These are phyloP conservation scores for Lathyrus aphaca DNA, from an alignment of 306 rosid genomes.

Conservation along the genomic window DNA sequence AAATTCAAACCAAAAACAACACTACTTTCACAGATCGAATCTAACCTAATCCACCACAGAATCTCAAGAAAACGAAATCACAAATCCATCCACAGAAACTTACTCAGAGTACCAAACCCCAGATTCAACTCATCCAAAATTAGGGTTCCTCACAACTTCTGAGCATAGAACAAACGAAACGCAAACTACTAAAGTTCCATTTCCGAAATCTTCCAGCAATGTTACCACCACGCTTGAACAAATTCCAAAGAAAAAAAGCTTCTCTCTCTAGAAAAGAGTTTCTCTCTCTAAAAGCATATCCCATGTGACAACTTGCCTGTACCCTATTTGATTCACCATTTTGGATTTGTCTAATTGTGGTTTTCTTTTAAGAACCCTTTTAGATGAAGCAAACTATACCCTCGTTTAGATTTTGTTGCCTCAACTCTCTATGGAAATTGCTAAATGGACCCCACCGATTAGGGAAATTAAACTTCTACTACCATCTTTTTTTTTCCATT, in stretches of 20 bases:
- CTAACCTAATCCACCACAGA: conserved; percentile 39
- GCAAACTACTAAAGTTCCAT: conserved; percentile 10
- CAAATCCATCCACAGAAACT: conserved; percentile 43
- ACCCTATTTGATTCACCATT: not conserved
- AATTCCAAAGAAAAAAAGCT: conserved; percentile 32
- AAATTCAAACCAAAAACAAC: conserved; percentile 31
- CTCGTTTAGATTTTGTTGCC: not conserved
- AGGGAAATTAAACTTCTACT: not conserved
- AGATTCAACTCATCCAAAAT: conserved; percentile 16
- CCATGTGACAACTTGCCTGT: conserved; percentile 3
- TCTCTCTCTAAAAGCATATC: conserved; percentile 40
- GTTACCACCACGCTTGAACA: conserved; percentile 43
- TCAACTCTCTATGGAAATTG: not conserved
- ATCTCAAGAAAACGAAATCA: conserved; percentile 33
- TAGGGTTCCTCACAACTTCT: conserved; percentile 44
- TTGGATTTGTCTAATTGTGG: conserved; percentile 9
- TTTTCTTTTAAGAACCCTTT: not conserved
- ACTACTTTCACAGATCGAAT: conserved; percentile 38
- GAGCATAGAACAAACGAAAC: conserved; percentile 18
- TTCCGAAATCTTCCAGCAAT: conserved; percentile 48
- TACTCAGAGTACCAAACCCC: conserved; percentile 23
- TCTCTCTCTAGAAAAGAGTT: conserved; percentile 10
- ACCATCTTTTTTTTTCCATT: not conserved
- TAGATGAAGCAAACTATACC: not conserved
- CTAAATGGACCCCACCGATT: not conserved